Evolutionary conservation across 2,329 filamentous ascomycete genomes (phyloP), one percentile per base, ranked within the genome.

Genomic region (Pseudogymnoascus sp.): DNA sequence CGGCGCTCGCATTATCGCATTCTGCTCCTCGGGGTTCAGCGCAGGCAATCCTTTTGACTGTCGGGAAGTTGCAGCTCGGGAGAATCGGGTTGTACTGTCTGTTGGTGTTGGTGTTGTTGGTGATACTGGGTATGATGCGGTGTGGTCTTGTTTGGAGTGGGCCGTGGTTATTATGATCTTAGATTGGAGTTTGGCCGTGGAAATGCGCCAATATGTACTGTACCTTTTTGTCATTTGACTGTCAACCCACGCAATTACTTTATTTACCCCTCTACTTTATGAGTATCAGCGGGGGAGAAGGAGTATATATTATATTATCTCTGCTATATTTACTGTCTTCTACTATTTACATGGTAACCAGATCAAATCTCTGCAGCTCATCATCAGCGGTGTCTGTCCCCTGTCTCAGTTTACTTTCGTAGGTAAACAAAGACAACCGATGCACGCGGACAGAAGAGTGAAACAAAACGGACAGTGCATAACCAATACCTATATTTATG

Each of bases 1-100:
- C 59, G 69, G 76, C 71, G 73, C 75, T 73, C 75, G 75, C 75
- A 75, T 79, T 72, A 78, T 79, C 74, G 71, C 78, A 81, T 80
- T 78, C 74, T 69, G 61, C 61, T 73, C 72, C 34, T 53, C 46
- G n/a, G 46, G 46, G 14, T 53, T 18, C 46, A 31, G 25, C 18
- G 46, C 25, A 36, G 16, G 18, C 46, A 36, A 31, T 31, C 50
- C 42, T 50, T 31, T 21, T 62, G 28, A 25, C 11, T 70, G 59
- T 59, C 68, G 64, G n/a, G 64, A 59, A 36, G 70, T 60, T 64
- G 64, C 63, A 65, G 42, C 37, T 65, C 62, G 65, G 65, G 66
- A 64, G 65, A 66, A 66, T 65, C 53, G 62, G 28, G 61, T 65
- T 62, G 64, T 67, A 63, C 63, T 62, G 60, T 63, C 46, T 4